Evolutionary conservation across 345 rosid genomes (phyloP).

Genomic region (Kernera saxatilis): DNA sequence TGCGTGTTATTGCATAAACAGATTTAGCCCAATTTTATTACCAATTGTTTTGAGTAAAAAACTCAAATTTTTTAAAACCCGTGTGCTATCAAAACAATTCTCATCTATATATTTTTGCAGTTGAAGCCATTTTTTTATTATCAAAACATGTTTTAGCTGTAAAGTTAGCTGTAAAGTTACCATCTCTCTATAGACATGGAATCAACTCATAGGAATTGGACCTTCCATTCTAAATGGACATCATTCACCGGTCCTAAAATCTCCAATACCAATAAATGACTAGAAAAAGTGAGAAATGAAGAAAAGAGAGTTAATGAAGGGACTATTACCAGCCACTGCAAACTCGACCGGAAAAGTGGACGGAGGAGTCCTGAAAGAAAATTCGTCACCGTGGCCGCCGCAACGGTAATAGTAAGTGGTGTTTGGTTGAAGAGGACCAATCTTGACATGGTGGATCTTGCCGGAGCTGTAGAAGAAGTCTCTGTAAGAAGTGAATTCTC

Average conservation of each 20-base stretch:
- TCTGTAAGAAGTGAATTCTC: constrained; percentile 50
- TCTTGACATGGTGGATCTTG: constrained; percentile 71
- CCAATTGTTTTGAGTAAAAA: neutral
- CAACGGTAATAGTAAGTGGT: constrained; percentile 69
- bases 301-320: neutral
- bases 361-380: constrained; percentile 79
- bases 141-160: neutral
- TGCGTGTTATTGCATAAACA: neutral
- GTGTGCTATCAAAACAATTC: neutral
- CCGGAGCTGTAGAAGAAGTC: constrained; percentile 69
- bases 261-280: neutral
- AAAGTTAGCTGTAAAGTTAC: constrained; percentile 3
- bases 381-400: constrained; percentile 74
- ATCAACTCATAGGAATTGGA: neutral
- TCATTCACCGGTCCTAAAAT: neutral
- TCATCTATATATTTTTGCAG: neutral
- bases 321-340: constrained; percentile 54
- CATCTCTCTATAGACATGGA: neutral
- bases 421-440: constrained; percentile 66
- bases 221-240: neutral
- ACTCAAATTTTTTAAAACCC: too few relatives aligned
- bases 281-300: neutral
- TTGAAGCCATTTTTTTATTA: neutral
- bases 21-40: neutral
- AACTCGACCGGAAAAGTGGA: constrained; percentile 62